Evolutionary conservation across 345 rosid species (phyloP).

Genomic region (Euphorbia lathyris): DNA sequence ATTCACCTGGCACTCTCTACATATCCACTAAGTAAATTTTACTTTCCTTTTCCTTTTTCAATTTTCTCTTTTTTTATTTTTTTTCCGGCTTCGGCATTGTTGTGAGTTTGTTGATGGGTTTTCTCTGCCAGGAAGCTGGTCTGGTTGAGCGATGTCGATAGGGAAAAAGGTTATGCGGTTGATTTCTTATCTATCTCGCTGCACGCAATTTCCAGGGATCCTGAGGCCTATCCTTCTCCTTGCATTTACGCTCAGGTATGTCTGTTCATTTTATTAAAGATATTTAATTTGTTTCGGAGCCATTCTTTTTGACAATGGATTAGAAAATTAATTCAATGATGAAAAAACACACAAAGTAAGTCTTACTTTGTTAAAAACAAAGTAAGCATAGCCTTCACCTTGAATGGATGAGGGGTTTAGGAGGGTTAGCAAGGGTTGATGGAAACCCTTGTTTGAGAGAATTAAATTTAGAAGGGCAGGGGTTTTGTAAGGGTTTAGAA

Average conservation of each 20-base stretch:
- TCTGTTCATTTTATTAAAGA: neutral
- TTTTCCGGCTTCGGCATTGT: neutral
- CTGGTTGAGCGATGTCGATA: constrained; percentile 81
- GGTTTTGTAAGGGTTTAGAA: no score
- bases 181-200: constrained; percentile 81
- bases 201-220: constrained; percentile 91
- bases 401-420: no score
- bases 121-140: constrained; percentile 54
- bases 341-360: no score
- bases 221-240: constrained; percentile 79
- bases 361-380: no score
- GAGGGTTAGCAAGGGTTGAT: no score
- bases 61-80: neutral
- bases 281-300: no score
- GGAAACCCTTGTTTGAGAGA: no score
- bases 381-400: no score
- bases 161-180: constrained; percentile 71
- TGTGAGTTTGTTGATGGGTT: neutral
- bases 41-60: no score
- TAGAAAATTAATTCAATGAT: no score
- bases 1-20: constrained; percentile 83
- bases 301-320: no score
- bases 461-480: no score
- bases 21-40: constrained; percentile 58
- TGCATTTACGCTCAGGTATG: constrained; percentile 84